Base-by-base conservation (phyloP, 2,329 filamentous ascomycete genomes). In the Geosmithia flava region DNA sequence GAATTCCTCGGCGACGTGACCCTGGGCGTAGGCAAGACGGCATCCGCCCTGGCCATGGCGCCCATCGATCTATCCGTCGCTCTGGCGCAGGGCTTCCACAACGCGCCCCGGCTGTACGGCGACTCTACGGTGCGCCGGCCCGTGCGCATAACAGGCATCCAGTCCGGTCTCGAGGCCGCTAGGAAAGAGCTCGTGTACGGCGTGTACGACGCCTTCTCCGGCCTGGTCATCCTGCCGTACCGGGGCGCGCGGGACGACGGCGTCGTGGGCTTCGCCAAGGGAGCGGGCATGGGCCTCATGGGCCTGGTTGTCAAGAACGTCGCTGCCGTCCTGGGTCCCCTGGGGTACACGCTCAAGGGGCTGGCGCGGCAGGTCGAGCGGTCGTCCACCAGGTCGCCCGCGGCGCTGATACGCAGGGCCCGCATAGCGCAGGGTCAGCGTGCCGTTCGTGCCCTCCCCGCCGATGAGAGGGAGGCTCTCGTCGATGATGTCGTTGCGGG, bases 1-100 rank as follows among this genome's bases (percentile, higher is more conserved):
- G 67, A 70, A 33, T 73, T 73, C 47, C 61, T 71, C 8, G 64
- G 68, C 5, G 70, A 81, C 30, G 64, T 80, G n/a, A 67, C 69
- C 3, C 66, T 67, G 48, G 77, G 75, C 1, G 62, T 80, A 17
- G 65, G 65, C 20, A 71, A 72, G 53, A 71, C 76, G 0, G 71
- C 71, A 0, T 58, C 65, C 2, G 75, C 78, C 3, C 62, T 82
- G 3, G 69, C 68, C 7, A 69, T 67, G 51, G 75, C 78, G 0
- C 82, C 82, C 0, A 74, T 83, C 53, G 74, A 82, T 54, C 59
- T 85, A 2, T 70, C 74, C 0, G 63, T 84, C 41, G 78, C 79
- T 0, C 58, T 85, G 2, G 78, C 79, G 1, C 80, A 85, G 57
- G 82, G 81, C 1, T 85, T 85, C 53, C 81, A 85, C 59, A 86